A percentile compares a stretch with the other conserved stretches of the same genome.
Conservation (phyloP, 345 rosid genomes). For the Microthlaspi erraticum region DNA sequence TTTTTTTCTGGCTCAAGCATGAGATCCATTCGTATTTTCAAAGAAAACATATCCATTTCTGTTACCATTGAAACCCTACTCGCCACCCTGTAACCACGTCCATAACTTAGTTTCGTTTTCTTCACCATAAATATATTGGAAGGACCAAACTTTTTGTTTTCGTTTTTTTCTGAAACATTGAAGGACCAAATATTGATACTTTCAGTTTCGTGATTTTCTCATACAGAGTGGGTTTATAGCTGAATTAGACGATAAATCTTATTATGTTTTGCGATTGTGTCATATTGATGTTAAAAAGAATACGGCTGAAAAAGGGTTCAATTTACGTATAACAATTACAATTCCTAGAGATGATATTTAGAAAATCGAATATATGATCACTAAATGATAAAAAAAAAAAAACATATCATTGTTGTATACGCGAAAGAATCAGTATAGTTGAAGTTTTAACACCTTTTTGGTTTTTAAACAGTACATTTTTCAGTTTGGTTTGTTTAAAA, state of each 20-base stretch:
- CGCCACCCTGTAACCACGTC: slow-evolving; percentile 16
- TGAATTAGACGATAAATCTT: background rate
- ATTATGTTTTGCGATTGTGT: background rate
- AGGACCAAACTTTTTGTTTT: background rate
- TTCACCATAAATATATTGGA: background rate
- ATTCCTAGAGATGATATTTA: background rate
- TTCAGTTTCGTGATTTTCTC: background rate
- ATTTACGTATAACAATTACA: background rate
- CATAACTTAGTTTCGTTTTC: background rate
- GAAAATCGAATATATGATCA: background rate
- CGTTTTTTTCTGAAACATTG: too few relatives aligned
- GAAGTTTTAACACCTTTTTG: background rate
- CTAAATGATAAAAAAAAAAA: background rate
- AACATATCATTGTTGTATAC: background rate
- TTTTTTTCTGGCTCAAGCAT: too few relatives aligned
- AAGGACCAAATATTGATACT: background rate
- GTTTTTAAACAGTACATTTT: background rate
- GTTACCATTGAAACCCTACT: background rate
- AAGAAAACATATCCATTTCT: too few relatives aligned
- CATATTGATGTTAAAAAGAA: background rate
- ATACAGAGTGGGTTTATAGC: background rate
- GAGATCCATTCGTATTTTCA: too few relatives aligned
- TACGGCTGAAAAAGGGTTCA: background rate
- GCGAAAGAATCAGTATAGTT: background rate
- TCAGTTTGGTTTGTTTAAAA: background rate